Percentiles rank a stretch among this genome's conserved stretches.
Conservation (phyloP, 108 stramenopile genomes). For the Licmophora abbreviata region DNA sequence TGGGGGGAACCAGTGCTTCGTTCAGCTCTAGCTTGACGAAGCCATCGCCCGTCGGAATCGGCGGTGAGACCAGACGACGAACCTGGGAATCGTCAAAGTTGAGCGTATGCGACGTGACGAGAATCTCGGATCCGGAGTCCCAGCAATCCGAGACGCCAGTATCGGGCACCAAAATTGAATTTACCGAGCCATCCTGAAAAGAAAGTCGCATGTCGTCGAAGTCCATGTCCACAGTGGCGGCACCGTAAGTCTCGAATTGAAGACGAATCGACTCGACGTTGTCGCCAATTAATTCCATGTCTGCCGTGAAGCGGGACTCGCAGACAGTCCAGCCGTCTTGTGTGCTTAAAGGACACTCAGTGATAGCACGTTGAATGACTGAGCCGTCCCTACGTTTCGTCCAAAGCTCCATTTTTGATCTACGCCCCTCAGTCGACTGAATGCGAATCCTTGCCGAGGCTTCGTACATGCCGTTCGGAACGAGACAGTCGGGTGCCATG, state of each 20-base stretch:
- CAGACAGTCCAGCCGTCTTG: neutral
- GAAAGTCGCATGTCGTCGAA: neutral
- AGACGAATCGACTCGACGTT: neutral
- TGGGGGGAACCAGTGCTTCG: conserved; percentile 23
- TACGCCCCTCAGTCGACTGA: neutral
- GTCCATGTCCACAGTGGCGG: neutral
- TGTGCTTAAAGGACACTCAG: neutral
- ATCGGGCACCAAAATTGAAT: neutral
- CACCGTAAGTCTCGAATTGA: conserved; percentile 1
- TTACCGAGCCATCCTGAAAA: neutral
- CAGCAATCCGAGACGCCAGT: conserved; percentile 11
- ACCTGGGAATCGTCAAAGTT: conserved; percentile 25
- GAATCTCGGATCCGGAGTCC: conserved; percentile 35
- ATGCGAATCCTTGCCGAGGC: neutral
- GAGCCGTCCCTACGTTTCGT: neutral
- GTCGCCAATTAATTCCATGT: neutral
- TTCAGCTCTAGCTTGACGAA: conserved; percentile 26
- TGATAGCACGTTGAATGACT: neutral
- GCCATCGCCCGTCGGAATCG: conserved; percentile 18
- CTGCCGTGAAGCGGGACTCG: neutral
- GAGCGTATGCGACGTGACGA: conserved; percentile 48
- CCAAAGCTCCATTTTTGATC: neutral
- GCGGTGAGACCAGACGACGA: conserved; percentile 14
- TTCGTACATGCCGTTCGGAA: neutral
- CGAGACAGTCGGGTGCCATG: neutral